Conservation (phyloP, 306 rosid species). For the Vigna reflexopilosa region DNA sequence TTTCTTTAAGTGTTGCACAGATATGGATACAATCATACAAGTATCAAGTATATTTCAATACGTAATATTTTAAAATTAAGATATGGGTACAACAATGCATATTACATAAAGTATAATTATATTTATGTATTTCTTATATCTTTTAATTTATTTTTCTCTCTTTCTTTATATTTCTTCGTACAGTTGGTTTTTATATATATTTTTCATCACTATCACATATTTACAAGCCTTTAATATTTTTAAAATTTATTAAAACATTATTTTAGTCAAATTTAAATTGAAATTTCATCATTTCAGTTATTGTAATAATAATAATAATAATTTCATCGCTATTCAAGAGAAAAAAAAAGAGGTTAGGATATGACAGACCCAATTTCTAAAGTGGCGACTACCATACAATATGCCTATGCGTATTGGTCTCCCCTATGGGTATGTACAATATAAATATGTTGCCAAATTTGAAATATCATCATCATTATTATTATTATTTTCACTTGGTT, state of each 20-base stretch:
- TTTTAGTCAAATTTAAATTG: background rate
- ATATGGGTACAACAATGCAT: background rate
- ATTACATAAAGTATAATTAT: background rate
- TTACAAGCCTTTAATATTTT: background rate
- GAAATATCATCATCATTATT: background rate
- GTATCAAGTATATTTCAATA: no score
- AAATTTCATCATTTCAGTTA: background rate
- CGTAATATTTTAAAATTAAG: background rate
- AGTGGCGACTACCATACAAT: background rate
- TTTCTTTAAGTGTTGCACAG: no score
- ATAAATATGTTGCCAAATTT: background rate
- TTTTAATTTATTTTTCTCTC: background rate
- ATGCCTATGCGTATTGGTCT: no score
- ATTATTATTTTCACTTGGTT: constrained; percentile 1
- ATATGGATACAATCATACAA: no score
- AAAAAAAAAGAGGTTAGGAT: background rate
- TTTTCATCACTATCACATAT: background rate
- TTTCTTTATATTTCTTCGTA: background rate
- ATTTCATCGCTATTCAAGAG: background rate
- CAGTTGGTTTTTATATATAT: background rate
- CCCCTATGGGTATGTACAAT: no score
- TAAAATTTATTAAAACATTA: background rate
- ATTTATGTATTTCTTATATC: background rate
- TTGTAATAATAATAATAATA: background rate
- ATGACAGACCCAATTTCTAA: background rate